Conservation (phyloP, 495 filamentous ascomycete genomes). For the Mytilinidion resinicola region DNA sequence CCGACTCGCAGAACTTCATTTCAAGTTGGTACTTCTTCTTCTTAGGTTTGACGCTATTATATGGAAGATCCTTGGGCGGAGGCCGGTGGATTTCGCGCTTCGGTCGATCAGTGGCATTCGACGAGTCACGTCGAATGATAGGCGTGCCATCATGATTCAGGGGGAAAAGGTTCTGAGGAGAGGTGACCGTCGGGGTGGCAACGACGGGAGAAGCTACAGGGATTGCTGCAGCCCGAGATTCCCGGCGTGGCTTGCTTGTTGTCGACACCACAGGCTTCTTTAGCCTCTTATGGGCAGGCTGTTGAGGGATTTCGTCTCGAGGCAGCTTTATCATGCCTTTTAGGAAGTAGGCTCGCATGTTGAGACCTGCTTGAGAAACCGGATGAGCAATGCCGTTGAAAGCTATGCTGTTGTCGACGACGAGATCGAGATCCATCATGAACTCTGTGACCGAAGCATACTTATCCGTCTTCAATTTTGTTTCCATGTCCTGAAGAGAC, state of each 20-base stretch:
- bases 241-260: conserved; percentile 22
- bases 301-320: conserved; percentile 45
- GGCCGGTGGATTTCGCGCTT: conserved; percentile 94
- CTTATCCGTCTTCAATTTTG: conserved; percentile 59
- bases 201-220: conserved; percentile 28
- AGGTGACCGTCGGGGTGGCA: conserved; percentile 44
- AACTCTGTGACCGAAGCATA: conserved; percentile 62
- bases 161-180: conserved; percentile 62
- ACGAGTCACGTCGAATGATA: conserved; percentile 83
- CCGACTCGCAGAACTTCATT: conserved; percentile 80
- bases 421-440: conserved; percentile 62
- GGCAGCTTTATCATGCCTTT: conserved; percentile 49
- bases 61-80: conserved; percentile 77
- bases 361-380: conserved; percentile 57
- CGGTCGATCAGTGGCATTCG: conserved; percentile 64
- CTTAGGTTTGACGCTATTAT: conserved; percentile 71
- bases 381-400: conserved; percentile 80
- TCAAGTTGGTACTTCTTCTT: conserved; percentile 91
- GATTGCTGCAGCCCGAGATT: conserved; percentile 20
- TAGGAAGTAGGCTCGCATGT: conserved; percentile 55
- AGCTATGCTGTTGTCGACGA: conserved; percentile 64
- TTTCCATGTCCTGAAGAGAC: conserved; percentile 77
- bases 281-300: conserved; percentile 51
- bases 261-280: conserved; percentile 45
- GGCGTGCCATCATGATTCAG: conserved; percentile 79